Conservation (phyloP, 306 rosid species). For the Malus orientalis region DNA sequence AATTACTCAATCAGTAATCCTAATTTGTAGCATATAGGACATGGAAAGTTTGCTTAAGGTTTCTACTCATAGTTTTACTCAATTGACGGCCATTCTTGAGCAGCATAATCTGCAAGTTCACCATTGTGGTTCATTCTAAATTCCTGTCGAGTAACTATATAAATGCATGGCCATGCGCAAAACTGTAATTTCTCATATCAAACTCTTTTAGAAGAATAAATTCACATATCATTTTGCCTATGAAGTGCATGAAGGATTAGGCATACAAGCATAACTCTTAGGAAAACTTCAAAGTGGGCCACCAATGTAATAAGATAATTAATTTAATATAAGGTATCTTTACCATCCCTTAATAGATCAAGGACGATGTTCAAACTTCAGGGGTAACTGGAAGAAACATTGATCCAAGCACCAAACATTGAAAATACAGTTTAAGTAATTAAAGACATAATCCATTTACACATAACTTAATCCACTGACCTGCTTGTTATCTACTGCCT, state of each 20-base stretch:
- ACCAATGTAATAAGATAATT: neutral
- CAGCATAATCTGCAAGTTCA: neutral
- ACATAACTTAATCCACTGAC: constrained; percentile 29
- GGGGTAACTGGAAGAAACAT: neutral
- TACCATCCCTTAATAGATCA: neutral
- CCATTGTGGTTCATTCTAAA: neutral
- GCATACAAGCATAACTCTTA: neutral
- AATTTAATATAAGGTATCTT: neutral
- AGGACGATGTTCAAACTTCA: neutral
- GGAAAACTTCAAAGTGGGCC: neutral
- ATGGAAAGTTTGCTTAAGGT: neutral
- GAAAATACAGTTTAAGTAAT: neutral
- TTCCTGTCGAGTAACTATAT: neutral
- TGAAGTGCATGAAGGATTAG: neutral
- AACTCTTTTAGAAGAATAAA: neutral
- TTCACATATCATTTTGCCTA: neutral
- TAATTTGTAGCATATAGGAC: neutral
- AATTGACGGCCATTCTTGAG: neutral
- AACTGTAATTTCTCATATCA: neutral
- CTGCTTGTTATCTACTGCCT: constrained; percentile 75
- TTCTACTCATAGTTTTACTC: neutral
- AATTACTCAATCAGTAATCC: neutral
- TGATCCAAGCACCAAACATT: neutral
- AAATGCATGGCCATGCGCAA: neutral
- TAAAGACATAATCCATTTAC: neutral